Evolutionary conservation across 2,329 filamentous ascomycete genomes (phyloP).

Genomic region (Didymella exigua): DNA sequence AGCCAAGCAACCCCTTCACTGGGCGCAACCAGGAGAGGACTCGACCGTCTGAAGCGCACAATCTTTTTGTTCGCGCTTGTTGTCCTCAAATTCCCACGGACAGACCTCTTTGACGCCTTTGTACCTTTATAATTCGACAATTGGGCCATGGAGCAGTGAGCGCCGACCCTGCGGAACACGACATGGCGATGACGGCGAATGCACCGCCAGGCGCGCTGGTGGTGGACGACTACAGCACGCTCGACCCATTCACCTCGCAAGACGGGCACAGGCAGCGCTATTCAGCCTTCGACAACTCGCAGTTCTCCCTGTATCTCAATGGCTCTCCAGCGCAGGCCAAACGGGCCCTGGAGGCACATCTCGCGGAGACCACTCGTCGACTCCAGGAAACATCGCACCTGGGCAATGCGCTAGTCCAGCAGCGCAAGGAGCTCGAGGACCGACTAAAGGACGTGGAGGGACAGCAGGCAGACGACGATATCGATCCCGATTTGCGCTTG

Average conservation of each 20-base stretch:
- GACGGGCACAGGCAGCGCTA: constrained; percentile 67
- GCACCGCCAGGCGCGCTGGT: constrained; percentile 49
- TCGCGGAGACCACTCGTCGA: constrained; percentile 88
- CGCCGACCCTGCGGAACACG: constrained; percentile 20
- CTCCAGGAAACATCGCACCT: constrained; percentile 90
- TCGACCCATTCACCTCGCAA: constrained; percentile 54
- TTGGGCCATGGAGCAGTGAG: constrained; percentile 40
- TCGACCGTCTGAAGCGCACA: constrained; percentile 1
- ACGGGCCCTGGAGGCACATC: constrained; percentile 85
- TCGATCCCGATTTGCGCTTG: constrained; percentile 80
- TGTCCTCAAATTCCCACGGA: neutral
- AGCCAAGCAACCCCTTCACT: constrained; percentile 2
- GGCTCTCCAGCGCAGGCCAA: constrained; percentile 86
- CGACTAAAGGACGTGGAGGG: constrained; percentile 84
- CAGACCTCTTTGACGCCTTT: constrained; percentile 5
- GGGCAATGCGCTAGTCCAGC: constrained; percentile 83
- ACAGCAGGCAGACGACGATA: constrained; percentile 70
- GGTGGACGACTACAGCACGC: constrained; percentile 44
- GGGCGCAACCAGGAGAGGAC: neutral
- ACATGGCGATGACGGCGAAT: constrained; percentile 53
- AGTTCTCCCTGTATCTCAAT: constrained; percentile 76
- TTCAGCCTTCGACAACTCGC: constrained; percentile 79
- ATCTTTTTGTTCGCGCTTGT: neutral
- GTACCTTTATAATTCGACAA: constrained; percentile 11
- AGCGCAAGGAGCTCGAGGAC: constrained; percentile 81